These are phyloP conservation scores for Alisma plantagoaquatica DNA, from an alignment of 106 monocot genomes.

Conservation along the genomic window DNA sequence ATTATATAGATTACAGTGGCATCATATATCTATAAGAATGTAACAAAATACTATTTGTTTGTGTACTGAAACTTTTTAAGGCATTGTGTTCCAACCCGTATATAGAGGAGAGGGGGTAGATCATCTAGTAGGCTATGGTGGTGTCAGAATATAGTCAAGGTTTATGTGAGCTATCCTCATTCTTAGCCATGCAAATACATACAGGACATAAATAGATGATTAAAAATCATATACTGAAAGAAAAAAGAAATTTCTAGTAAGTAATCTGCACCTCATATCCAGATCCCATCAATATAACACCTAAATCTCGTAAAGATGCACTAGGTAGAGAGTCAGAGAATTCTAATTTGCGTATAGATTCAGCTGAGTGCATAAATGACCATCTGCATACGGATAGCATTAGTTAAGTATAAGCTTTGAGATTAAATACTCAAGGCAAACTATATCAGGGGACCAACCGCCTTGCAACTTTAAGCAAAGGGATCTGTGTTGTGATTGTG, in stretches of 20 bases:
- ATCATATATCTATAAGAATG: too few species aligned
- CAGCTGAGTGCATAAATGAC: slow-evolving; percentile 76
- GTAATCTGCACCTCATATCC: slow-evolving; percentile 65
- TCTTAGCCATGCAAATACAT: too few species aligned
- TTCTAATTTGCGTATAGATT: slow-evolving; percentile 64
- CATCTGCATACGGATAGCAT: slow-evolving; percentile 41
- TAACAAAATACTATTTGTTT: too few species aligned
- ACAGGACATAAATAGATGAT: too few species aligned
- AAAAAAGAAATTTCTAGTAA: not conserved
- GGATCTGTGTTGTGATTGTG: slow-evolving; percentile 93
- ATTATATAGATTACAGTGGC: too few species aligned
- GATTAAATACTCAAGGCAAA: not conserved
- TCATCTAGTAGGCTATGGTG: too few species aligned
- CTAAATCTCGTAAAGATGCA: slow-evolving; percentile 86
- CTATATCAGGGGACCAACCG: slow-evolving; percentile 25
- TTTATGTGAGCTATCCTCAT: too few species aligned
- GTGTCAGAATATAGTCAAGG: too few species aligned
- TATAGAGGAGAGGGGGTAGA: too few species aligned
- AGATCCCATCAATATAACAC: slow-evolving; percentile 74
- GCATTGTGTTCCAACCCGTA: too few species aligned
- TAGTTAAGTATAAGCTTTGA: not conserved
- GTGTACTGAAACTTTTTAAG: too few species aligned
- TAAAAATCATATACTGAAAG: not conserved
- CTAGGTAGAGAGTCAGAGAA: slow-evolving; percentile 71
- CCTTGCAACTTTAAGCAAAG: slow-evolving; percentile 78